phyloP scores from a whole-genome alignment of 768 basidiomycete species.

The Postia placenta region DNA sequence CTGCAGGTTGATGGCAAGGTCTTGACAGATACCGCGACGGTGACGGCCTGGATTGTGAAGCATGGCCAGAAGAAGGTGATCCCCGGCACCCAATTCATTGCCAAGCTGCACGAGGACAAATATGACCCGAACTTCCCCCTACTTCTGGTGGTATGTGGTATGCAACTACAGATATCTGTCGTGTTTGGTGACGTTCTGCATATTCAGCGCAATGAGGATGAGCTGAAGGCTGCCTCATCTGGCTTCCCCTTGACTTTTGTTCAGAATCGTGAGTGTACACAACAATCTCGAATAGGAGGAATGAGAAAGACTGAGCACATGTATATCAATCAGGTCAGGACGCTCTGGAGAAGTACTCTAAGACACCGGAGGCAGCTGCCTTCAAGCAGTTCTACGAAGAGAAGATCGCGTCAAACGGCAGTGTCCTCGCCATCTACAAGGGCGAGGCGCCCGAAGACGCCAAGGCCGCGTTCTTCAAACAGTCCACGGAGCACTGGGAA shows the following conservation, averaged over 20 bases:
- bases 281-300: no score
- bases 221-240: constrained; percentile 32
- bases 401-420: constrained; percentile 36
- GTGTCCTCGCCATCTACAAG: constrained; percentile 35
- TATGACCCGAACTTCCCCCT: constrained; percentile 50
- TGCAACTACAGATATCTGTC: neutral
- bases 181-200: neutral
- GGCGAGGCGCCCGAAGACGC: constrained; percentile 29
- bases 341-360: constrained; percentile 32
- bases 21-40: constrained; percentile 36
- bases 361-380: constrained; percentile 27
- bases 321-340: constrained; percentile 46
- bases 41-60: constrained; percentile 34
- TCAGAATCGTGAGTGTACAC: constrained; percentile 31
- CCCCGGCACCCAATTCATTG: constrained; percentile 30
- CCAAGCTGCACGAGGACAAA: constrained; percentile 36
- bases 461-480: constrained; percentile 34
- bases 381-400: constrained; percentile 38
- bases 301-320: no score
- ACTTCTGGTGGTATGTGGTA: constrained; percentile 29
- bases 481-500: constrained; percentile 33
- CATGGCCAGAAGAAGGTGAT: constrained; percentile 31
- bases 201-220: constrained; percentile 38
- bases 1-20: constrained; percentile 29
- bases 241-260: constrained; percentile 31